A percentile compares a stretch with the other conserved stretches of the same genome.
phyloP scores from a whole-genome alignment of 1,284 basidiomycete genomes.

The Cutaneotrichosporon mucoides region DNA sequence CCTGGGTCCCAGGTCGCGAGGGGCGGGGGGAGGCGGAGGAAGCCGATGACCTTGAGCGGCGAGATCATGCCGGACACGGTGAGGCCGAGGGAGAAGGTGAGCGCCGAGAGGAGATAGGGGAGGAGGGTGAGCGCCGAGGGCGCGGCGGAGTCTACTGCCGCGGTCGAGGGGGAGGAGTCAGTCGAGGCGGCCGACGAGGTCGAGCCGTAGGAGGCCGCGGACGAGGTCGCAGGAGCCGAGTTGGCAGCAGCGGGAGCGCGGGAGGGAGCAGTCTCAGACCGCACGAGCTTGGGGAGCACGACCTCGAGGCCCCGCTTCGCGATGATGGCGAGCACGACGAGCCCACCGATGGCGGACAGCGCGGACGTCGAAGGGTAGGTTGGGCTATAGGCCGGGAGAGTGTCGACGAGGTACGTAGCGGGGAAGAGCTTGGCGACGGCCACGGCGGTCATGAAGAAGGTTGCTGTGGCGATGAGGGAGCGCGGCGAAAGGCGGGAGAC shows the following conservation, averaged over 20 bases:
- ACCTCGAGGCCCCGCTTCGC: background rate
- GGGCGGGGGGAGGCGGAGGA: constrained; percentile 50
- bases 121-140: constrained; percentile 6
- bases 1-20: constrained; percentile 49
- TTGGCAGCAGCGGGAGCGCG: no score
- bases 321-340: constrained; percentile 55
- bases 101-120: constrained; percentile 52
- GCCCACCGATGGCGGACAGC: constrained; percentile 36
- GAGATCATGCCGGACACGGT: constrained; percentile 58
- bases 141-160: no score
- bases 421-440: constrained; percentile 50
- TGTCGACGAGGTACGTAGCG: constrained; percentile 7
- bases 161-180: no score
- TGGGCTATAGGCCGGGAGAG: constrained; percentile 11
- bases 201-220: constrained; percentile 12
- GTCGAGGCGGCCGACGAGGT: no score
- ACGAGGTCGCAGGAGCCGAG: no score
- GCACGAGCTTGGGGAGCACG: background rate
- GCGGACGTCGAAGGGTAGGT: constrained; percentile 3
- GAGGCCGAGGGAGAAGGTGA: constrained; percentile 60
- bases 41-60: constrained; percentile 56
- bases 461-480: constrained; percentile 55
- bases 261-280: no score
- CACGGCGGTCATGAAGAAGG: constrained; percentile 57
- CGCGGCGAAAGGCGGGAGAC: constrained; percentile 60